These are phyloP conservation scores for Phytophthora sojae DNA, from an alignment of 352 stramenopile genomes.

Conservation along the genomic window DNA sequence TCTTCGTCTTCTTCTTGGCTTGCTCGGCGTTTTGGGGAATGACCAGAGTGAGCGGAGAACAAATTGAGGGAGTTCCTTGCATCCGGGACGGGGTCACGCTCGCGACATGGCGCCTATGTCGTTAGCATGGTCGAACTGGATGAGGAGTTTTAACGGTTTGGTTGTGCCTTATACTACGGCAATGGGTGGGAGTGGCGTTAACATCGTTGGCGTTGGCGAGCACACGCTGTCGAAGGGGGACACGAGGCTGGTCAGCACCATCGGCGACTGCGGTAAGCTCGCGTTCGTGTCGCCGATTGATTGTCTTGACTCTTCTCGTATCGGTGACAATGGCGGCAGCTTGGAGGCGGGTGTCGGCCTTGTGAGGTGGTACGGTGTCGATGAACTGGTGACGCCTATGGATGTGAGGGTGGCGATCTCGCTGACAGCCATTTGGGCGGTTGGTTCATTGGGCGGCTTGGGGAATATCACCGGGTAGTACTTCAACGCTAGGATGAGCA, in stretches of 20 bases:
- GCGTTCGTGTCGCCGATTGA: conserved; percentile 5
- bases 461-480: conserved; percentile 5
- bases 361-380: conserved; percentile 22
- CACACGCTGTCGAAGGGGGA: conserved; percentile 32
- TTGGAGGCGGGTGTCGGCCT: conserved; percentile 16
- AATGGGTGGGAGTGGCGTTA: conserved; percentile 15
- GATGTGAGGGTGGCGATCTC: conserved; percentile 12
- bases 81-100: conserved; percentile 34
- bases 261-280: conserved; percentile 20
- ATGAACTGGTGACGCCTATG: neutral
- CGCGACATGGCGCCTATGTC: conserved; percentile 5
- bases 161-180: conserved; percentile 8
- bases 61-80: conserved; percentile 9
- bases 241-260: conserved; percentile 32
- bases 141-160: neutral
- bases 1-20: conserved; percentile 5
- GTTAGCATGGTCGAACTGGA: conserved; percentile 5
- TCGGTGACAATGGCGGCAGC: conserved; percentile 13
- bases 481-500: conserved; percentile 31
- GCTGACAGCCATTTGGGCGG: neutral
- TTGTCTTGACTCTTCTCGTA: conserved; percentile 27
- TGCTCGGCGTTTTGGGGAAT: conserved; percentile 29
- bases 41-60: neutral
- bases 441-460: conserved; percentile 9
- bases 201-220: conserved; percentile 14